A percentile compares a stretch with the other conserved stretches of the same genome.
Conservation (phyloP, 371 early-diverging fungal species). For the Chytridiales sp. region DNA sequence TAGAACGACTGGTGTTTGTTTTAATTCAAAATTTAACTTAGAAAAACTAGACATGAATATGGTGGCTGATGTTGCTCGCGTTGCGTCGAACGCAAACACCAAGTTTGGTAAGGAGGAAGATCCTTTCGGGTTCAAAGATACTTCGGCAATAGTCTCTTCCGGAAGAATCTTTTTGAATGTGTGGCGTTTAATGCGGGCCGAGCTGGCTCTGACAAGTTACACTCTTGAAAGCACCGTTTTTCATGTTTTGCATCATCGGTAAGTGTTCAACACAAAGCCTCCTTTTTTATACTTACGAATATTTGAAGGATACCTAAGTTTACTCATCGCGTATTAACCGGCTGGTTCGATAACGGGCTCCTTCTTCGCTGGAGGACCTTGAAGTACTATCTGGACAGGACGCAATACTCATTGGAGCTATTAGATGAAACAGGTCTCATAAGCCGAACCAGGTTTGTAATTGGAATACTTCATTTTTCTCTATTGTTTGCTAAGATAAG, state of each 20-base stretch:
- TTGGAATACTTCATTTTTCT: neutral
- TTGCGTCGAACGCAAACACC: conserved; percentile 21
- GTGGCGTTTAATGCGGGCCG: conserved; percentile 78
- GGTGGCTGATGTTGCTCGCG: conserved; percentile 51
- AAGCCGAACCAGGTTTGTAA: conserved; percentile 52
- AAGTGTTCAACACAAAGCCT: conserved; percentile 5
- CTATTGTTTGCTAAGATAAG: neutral
- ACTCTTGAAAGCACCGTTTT: conserved; percentile 71
- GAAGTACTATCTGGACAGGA: conserved; percentile 68
- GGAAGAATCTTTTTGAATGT: conserved; percentile 86
- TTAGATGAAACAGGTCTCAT: conserved; percentile 71
- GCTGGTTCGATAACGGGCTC: conserved; percentile 61
- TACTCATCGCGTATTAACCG: conserved; percentile 53
- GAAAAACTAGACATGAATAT: conserved; percentile 49
- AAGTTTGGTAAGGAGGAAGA: conserved; percentile 36
- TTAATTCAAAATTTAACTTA: neutral
- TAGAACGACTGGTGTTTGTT: conserved; percentile 3
- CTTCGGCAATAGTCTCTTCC: conserved; percentile 57
- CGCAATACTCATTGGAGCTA: conserved; percentile 64
- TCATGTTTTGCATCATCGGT: conserved; percentile 71
- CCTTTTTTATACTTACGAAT: conserved; percentile 1
- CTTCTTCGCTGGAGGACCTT: conserved; percentile 61
- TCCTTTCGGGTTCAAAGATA: conserved; percentile 63
- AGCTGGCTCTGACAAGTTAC: conserved; percentile 73
- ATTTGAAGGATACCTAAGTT: conserved; percentile 62